Evolutionary conservation across 176 grass and related monocot genomes (phyloP), one percentile per base, ranked within the genome.

Genomic region (Oryza meyeriana): DNA sequence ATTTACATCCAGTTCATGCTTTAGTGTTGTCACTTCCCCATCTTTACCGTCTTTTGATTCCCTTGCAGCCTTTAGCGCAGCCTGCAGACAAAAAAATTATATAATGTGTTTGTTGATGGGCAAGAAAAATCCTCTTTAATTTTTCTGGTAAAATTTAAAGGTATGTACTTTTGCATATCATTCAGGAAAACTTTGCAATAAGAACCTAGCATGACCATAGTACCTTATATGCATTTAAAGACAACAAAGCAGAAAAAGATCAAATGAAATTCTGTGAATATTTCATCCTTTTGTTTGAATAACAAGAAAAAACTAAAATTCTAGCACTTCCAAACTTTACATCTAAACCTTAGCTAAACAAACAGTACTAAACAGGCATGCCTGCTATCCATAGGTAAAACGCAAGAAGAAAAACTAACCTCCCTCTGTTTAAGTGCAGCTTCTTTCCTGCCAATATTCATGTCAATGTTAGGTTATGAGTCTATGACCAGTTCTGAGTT

Each of bases 381-480:
- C 17, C 75, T 85, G 40, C 10, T 67, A 61, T n/a, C 25, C 27
- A 71, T 44, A 62, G 67, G 61, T 55, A 47, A 18, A 77, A 66
- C 28, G 16, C n/a, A 75, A 75, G 24, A 78, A 71, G 59, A 22
- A 62, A 80, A 86, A 78, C 41, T 76, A 82, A 99, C 97, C 93
- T 99, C 97, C 85, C 97, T 92, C 78, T 99, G 93, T 72, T 90
- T 94, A 75, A 99, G 91, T 81, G 89, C 97, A 31, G 97, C 97
- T 74, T 99, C 97, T 81, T 99, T 99, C 91, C 97, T 99, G 91
- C 76, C 88, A 89, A 31, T 40, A 88, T 74, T 81, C 80, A 74
- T 57, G 35, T 33, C 78, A 76, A 76, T 80, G 72, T 88, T 88
- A 86, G 70, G 27, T 58, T 75, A 70, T 68, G 74, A 88, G 74